These are phyloP conservation scores for Castanea sativa DNA, from an alignment of 306 rosid genomes.

Conservation along the genomic window DNA sequence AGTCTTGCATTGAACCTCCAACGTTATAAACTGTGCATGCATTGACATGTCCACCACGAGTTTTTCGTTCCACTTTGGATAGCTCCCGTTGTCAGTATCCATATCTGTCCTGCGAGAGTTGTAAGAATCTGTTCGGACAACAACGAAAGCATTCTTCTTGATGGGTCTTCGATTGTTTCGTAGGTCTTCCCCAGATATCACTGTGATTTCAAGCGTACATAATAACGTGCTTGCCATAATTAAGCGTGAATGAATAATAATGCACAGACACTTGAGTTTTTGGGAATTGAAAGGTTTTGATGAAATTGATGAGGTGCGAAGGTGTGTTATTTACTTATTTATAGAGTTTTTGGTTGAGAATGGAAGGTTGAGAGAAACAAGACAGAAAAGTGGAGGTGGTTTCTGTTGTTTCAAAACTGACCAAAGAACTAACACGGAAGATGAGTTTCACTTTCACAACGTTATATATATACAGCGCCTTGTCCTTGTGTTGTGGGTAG, in stretches of 20 bases:
- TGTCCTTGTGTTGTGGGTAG: too few relatives aligned
- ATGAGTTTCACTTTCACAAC: too few relatives aligned
- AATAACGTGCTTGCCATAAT: not conserved
- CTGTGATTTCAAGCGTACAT: not conserved
- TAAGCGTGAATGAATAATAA: not conserved
- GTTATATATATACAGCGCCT: too few relatives aligned
- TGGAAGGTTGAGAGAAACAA: slow-evolving; percentile 13
- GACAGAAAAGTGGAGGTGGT: not conserved
- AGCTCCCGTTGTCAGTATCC: not conserved
- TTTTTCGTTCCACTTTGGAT: not conserved
- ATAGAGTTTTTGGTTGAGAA: not conserved
- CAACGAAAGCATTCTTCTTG: not conserved
- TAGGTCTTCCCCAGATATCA: not conserved
- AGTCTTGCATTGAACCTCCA: not conserved
- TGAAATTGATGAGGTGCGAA: not conserved
- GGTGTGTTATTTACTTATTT: not conserved
- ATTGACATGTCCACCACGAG: not conserved
- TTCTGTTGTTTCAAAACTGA: not conserved
- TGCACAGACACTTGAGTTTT: not conserved
- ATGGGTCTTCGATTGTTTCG: not conserved
- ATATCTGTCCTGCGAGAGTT: not conserved
- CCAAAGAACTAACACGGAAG: not conserved
- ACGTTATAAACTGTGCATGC: not conserved
- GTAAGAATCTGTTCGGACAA: not conserved
- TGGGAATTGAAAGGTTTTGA: not conserved